Conservation (phyloP, 1,139 yeast genomes). For the Yamadazyma friedrichii region DNA sequence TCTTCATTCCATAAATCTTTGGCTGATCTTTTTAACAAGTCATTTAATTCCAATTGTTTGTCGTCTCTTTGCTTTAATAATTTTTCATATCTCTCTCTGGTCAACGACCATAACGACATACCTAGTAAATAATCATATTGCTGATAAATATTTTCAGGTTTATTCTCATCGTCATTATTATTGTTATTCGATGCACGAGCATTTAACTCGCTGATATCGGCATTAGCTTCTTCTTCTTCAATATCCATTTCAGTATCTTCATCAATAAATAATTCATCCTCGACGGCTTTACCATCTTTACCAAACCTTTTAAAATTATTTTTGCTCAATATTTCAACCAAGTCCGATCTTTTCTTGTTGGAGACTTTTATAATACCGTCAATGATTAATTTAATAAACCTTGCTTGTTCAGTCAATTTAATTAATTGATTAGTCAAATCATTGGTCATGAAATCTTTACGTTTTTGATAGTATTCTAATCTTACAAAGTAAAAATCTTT, state of each 20-base stretch:
- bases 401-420: constrained; percentile 77
- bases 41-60: constrained; percentile 71
- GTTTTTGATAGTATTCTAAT: constrained; percentile 83
- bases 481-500: constrained; percentile 84
- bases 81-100: constrained; percentile 83
- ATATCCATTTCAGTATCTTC: constrained; percentile 29
- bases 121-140: constrained; percentile 75
- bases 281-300: constrained; percentile 59
- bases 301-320: constrained; percentile 76
- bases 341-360: constrained; percentile 66
- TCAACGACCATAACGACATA: constrained; percentile 92
- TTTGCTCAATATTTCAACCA: constrained; percentile 62
- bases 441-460: constrained; percentile 78
- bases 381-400: constrained; percentile 87
- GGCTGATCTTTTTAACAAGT: constrained; percentile 66
- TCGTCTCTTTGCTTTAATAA: constrained; percentile 69
- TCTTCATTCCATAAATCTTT: constrained; percentile 88
- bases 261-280: constrained; percentile 19
- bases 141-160: constrained; percentile 48
- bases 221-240: constrained; percentile 39
- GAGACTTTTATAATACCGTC: constrained; percentile 68
- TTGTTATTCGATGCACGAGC: constrained; percentile 31
- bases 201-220: constrained; percentile 36
- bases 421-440: constrained; percentile 73
- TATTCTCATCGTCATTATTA: constrained; percentile 28